Percentiles rank a stretch among this genome's conserved stretches.
phyloP scores from a whole-genome alignment of 441 rosid species.

The Gossypium schwendimanii region DNA sequence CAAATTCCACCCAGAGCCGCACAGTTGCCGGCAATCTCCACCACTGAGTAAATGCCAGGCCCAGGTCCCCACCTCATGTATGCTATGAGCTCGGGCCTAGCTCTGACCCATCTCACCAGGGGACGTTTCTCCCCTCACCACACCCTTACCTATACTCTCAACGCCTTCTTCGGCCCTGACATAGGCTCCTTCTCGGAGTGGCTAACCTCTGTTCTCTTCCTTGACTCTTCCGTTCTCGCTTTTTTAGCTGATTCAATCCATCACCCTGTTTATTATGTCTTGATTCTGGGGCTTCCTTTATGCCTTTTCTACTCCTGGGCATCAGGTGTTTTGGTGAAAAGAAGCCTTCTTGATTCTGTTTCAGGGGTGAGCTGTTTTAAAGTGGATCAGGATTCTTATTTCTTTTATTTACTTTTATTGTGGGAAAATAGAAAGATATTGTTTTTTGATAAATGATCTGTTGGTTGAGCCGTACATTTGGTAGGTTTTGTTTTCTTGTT shows the following conservation, averaged over 20 bases:
- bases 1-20: neutral
- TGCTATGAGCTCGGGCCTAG: constrained; percentile 52
- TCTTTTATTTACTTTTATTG: neutral
- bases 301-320: constrained; percentile 40
- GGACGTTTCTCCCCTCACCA: constrained; percentile 58
- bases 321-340: constrained; percentile 36
- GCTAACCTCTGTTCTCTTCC: constrained; percentile 36
- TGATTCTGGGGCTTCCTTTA: constrained; percentile 51
- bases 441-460: neutral
- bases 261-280: constrained; percentile 45
- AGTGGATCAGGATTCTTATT: neutral
- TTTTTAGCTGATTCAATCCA: constrained; percentile 40
- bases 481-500: neutral
- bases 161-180: constrained; percentile 72
- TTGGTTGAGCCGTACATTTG: neutral
- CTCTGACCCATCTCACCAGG: constrained; percentile 34
- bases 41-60: constrained; percentile 40
- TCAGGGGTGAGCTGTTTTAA: constrained; percentile 41
- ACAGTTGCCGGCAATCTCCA: neutral
- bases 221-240: constrained; percentile 17
- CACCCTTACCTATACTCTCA: constrained; percentile 45
- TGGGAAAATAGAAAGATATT: neutral
- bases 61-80: constrained; percentile 65
- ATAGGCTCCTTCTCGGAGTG: constrained; percentile 56
- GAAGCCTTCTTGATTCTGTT: constrained; percentile 41